Conservation (phyloP, 1,284 basidiomycete genomes). For the Quambalaria eucalypti region DNA sequence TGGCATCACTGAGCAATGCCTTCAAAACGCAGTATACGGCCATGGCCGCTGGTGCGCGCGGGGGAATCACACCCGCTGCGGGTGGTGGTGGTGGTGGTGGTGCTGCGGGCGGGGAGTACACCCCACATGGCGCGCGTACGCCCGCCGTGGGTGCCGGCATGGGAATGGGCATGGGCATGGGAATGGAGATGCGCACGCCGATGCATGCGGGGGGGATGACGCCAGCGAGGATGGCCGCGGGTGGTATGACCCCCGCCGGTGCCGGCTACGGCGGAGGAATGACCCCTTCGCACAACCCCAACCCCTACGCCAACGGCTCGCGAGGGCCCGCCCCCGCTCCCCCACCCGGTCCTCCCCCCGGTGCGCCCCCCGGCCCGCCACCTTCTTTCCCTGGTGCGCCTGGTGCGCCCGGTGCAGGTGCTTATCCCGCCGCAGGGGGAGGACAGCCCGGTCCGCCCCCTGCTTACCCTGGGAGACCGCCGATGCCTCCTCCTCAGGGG, state of each 20-base stretch:
- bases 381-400: constrained; percentile 14
- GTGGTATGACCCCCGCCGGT: neutral
- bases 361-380: constrained; percentile 12
- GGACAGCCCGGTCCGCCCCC: constrained; percentile 17
- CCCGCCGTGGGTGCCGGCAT: constrained; percentile 5
- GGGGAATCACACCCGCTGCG: constrained; percentile 26
- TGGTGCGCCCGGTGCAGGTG: too few species aligned
- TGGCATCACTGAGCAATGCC: constrained; percentile 37
- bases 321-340: constrained; percentile 14
- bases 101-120: constrained; percentile 6
- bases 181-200: neutral
- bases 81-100: constrained; percentile 21
- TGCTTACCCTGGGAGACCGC: constrained; percentile 7
- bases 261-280: constrained; percentile 1
- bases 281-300: constrained; percentile 10
- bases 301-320: constrained; percentile 12
- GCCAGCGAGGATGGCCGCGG: neutral
- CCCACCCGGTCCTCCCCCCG: constrained; percentile 13
- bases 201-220: constrained; percentile 7
- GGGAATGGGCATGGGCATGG: neutral
- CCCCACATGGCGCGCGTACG: constrained; percentile 11
- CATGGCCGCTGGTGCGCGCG: constrained; percentile 23
- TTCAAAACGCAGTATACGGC: constrained; percentile 47
- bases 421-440: too few species aligned
- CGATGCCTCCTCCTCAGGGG: constrained; percentile 10